These are phyloP conservation scores for Penicillium roqueforti DNA, from an alignment of 495 filamentous ascomycete species.

Conservation along the genomic window DNA sequence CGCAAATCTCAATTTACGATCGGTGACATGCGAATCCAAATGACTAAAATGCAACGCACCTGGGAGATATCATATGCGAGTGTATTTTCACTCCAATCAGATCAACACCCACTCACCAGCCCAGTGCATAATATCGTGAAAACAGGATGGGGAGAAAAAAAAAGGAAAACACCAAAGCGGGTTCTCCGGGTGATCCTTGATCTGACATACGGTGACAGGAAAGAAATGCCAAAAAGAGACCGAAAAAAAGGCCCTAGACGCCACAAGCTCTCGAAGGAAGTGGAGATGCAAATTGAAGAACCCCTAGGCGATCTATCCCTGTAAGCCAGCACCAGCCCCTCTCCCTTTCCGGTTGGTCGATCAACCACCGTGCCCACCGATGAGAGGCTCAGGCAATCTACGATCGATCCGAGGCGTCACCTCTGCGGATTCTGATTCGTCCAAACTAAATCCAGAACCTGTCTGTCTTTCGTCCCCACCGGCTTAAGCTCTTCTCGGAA, in stretches of 20 bases:
- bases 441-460: background rate
- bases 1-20: background rate
- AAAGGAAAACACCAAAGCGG: conserved; percentile 14
- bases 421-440: background rate
- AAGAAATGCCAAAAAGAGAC: background rate
- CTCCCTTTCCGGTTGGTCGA: conserved; percentile 15
- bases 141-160: conserved; percentile 9
- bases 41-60: background rate
- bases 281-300: conserved; percentile 26
- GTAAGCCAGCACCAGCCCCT: conserved; percentile 16
- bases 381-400: conserved; percentile 17
- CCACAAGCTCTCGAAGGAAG: conserved; percentile 26
- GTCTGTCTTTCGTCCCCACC: conserved; percentile 2
- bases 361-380: conserved; percentile 26
- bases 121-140: background rate
- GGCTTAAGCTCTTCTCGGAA: conserved; percentile 20
- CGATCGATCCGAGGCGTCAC: conserved; percentile 22
- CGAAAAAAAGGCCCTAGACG: background rate
- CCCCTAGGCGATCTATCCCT: conserved; percentile 25
- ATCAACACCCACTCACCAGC: background rate
- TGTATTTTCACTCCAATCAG: background rate
- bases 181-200: conserved; percentile 18
- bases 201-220: conserved; percentile 21
- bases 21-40: background rate
- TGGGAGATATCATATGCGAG: conserved; percentile 9